Evolutionary conservation across 176 grass and related monocot species (phyloP).

Genomic region (Triticum turgidum): DNA sequence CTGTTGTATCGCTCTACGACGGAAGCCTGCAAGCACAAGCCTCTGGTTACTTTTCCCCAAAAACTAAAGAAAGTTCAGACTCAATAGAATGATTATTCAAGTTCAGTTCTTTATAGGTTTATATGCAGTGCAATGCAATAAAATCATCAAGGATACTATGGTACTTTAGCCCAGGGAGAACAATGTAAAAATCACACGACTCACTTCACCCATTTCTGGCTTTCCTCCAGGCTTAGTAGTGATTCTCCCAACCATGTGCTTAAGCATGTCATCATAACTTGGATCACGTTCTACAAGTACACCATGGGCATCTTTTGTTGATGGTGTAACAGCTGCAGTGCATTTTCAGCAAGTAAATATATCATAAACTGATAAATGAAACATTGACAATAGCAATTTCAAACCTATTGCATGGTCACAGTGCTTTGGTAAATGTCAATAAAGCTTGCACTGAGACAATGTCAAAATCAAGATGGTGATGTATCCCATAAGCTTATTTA

Average conservation of each 20-base stretch:
- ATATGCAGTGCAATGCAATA: background rate
- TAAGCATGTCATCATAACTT: constrained; percentile 92
- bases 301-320: constrained; percentile 34
- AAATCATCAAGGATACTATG: background rate
- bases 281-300: constrained; percentile 77
- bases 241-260: constrained; percentile 89
- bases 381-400: background rate
- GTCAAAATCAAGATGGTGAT: background rate
- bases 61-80: background rate
- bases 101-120: background rate
- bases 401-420: background rate
- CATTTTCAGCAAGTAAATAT: constrained; percentile 21
- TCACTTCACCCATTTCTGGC: constrained; percentile 96
- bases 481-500: background rate
- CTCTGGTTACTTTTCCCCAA: background rate
- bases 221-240: constrained; percentile 78
- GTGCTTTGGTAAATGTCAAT: background rate
- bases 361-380: constrained; percentile 13
- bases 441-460: background rate
- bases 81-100: background rate
- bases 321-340: constrained; percentile 39
- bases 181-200: background rate
- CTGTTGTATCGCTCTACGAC: constrained; percentile 47
- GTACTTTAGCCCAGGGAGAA: background rate
- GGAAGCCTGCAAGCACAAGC: constrained; percentile 41